Base-by-base conservation (phyloP, 768 basidiomycete genomes). In the Pisolithus sp. region DNA sequence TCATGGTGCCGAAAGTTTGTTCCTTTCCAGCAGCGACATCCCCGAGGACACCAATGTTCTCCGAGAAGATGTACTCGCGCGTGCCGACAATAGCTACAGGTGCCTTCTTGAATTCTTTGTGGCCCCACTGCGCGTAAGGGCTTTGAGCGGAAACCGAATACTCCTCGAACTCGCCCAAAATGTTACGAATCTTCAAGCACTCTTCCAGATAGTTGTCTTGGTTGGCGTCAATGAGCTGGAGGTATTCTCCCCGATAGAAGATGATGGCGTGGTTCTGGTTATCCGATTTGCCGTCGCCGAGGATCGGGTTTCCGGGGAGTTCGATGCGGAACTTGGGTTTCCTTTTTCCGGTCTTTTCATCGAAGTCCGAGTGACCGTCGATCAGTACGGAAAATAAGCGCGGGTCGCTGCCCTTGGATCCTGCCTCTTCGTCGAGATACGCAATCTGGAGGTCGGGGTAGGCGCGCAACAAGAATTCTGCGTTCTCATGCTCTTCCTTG, bases 161-260 rank as follows among this genome's bases (percentile, higher is more conserved):
- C 64, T 97, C 90, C 66, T 99, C 96, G 58, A 99, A 99, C 71
- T 98, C 96, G 59, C 91, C 95, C 45, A 99, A 79, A 47, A 99
- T 83, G 66, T 94, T 99, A 34, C 96, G 85, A 61, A 99, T 99
- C 79, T 99, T 99, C 66, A 99, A 72, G 69, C 96, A 99, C 66
- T 99, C 96, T 68, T 99, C 96, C 62, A 99, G 76, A 64, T 99
- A 99, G 73, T 98, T 99, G 75, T 99, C 96, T 73, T 99, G 96
- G 67, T 99, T 99, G 60, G 96, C 96, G 59, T 99, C 96, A 71
- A 99, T 97, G 60, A 99, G 87, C 71, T 99, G 96, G 46, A 99
- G 77, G 68, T 96, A 98, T 72, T 99, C 96, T 57, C 96, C 96
- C 43, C 96, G 92, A 70, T 98, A 96, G 77, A 99, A 99, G 63